Base-by-base conservation (phyloP, 768 basidiomycete genomes). In the Tulasnella sp. region DNA sequence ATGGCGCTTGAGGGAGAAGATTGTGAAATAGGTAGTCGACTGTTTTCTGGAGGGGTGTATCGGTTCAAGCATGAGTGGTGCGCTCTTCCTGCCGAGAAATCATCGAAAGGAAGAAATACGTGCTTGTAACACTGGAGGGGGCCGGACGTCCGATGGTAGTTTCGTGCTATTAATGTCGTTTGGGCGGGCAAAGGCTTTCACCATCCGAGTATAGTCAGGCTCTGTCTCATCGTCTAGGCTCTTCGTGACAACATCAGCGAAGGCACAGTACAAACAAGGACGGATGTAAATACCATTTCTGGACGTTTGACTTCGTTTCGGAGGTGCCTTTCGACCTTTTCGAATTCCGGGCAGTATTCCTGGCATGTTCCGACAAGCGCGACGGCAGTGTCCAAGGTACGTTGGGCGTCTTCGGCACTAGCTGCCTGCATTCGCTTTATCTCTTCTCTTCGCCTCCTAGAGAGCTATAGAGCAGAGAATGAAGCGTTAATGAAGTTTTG, bases 271-370 rank as follows among this genome's bases (percentile, higher is more conserved):
- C 31, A 68, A n/a, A 27, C 16, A 8, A 68, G 62, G 31, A 34
- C 0, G 18, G 18, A 52, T 12, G 46, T 7, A 88, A 93, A 81
- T 86, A 97, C 94, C 81, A 89, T 91, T 87, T 98, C 96, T 90
- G 92, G 93, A 82, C 91, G 90, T 81, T 93, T 92, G 0, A 98
- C 88, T 82, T 95, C 94, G 84, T 94, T 94, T 84, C 96, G 94
- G 80, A 92, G 89, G 84, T 98, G 95, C 48, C 97, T 89, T 81
- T 95, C 89, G 84, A 97, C 96, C 38, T 94, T 89, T 85, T 99
- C 97, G 83, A 95, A 98, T 58, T 93, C 90, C 3, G 97, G 96
- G 84, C 97, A 98, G 96, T 98, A 98, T 80, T 94, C 92, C 86
- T 88, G 86, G 83, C 97, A 99, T 1, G 95, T 97, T 34, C 97